Conservation (phyloP, 2,329 filamentous ascomycete species). For the Colletotrichum acutatum region DNA sequence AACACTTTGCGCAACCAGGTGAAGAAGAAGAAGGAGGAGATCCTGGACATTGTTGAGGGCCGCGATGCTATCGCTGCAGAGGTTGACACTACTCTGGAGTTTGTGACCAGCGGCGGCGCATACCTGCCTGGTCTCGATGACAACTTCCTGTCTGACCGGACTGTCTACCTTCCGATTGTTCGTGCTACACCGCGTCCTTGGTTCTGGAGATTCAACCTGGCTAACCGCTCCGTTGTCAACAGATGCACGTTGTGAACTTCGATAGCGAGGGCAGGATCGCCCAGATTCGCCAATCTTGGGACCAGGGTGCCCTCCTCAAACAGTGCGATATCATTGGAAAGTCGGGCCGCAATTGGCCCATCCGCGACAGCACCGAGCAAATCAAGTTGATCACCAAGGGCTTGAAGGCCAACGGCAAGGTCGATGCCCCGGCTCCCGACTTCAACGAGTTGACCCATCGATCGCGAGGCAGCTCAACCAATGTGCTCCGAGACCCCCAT, state of each 20-base stretch:
- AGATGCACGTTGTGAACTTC: constrained; percentile 92
- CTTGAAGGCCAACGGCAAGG: constrained; percentile 59
- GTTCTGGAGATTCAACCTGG: not conserved
- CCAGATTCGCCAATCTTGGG: constrained; percentile 93
- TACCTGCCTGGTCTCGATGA: constrained; percentile 93
- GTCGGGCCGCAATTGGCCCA: constrained; percentile 93
- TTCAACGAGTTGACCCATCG: constrained; percentile 53
- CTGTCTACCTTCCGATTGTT: constrained; percentile 84
- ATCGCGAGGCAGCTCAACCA: constrained; percentile 63
- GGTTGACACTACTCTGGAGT: constrained; percentile 85
- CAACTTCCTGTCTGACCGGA: constrained; percentile 89
- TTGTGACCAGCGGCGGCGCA: constrained; percentile 81
- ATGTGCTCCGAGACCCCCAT: constrained; percentile 71
- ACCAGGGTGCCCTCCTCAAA: constrained; percentile 92
- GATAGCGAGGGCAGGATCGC: constrained; percentile 80
- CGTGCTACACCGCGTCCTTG: constrained; percentile 48
- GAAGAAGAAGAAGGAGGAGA: constrained; percentile 83
- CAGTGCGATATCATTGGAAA: constrained; percentile 94
- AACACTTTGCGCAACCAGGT: constrained; percentile 76
- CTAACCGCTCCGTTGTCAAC: constrained; percentile 30
- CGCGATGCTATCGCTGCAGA: constrained; percentile 77
- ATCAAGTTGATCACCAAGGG: constrained; percentile 77
- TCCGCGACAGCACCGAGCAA: constrained; percentile 88
- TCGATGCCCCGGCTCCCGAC: constrained; percentile 44
- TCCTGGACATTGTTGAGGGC: constrained; percentile 80